Conservation (phyloP, 2,329 filamentous ascomycete species). For the Phaeophleospora eucalypticola region DNA sequence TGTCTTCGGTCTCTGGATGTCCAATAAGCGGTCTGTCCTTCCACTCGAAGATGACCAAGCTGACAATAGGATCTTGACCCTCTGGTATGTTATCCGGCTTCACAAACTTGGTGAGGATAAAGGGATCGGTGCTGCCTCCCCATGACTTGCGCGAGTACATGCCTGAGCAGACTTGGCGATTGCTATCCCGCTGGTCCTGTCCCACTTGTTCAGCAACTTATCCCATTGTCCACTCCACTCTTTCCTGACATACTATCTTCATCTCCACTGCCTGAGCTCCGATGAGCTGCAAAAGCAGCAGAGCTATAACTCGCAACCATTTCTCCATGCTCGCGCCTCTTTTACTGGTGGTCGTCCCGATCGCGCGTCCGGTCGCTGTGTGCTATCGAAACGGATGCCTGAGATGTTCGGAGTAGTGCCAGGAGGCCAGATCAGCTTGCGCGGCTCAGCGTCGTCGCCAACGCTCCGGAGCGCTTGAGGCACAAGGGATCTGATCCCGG, state of each 20-base stretch:
- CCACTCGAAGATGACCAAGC: constrained; percentile 92
- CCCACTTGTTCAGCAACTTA: constrained; percentile 10
- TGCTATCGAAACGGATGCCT: neutral
- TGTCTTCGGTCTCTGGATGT: constrained; percentile 50
- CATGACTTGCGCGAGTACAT: constrained; percentile 91
- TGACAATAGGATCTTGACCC: constrained; percentile 69
- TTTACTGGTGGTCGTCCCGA: neutral
- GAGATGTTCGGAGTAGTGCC: neutral
- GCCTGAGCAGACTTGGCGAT: constrained; percentile 79
- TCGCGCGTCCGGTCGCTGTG: constrained; percentile 4
- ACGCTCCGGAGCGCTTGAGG: too few species aligned
- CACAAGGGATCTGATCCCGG: neutral
- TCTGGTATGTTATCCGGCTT: constrained; percentile 52
- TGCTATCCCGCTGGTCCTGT: constrained; percentile 70
- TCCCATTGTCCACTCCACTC: neutral
- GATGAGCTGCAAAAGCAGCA: constrained; percentile 29
- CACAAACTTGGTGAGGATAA: constrained; percentile 79
- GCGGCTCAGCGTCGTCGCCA: constrained; percentile 1
- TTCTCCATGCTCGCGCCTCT: constrained; percentile 23
- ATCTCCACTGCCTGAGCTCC: constrained; percentile 28
- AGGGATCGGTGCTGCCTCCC: constrained; percentile 84
- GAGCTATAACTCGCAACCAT: constrained; percentile 25
- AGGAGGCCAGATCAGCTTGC: constrained; percentile 1
- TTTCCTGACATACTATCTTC: constrained; percentile 27
- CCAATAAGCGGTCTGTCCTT: constrained; percentile 77